A percentile compares a stretch with the other conserved stretches of the same genome.
Evolutionary conservation across 768 basidiomycete genomes (phyloP).

Genomic region (Dacryopinax primogenitus): DNA sequence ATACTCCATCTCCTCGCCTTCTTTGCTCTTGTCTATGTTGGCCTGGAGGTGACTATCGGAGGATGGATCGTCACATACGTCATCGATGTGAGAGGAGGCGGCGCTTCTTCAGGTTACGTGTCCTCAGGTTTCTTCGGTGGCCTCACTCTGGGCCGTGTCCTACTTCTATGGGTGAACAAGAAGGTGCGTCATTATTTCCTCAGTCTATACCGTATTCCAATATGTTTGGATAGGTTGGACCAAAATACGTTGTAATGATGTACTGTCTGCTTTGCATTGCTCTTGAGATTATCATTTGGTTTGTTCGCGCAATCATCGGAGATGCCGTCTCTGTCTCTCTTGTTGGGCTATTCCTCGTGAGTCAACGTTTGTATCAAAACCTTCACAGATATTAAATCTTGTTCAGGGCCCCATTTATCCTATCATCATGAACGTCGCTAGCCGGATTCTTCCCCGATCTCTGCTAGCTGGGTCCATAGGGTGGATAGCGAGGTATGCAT

Average conservation of each 20-base stretch:
- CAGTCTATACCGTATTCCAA: too few relatives aligned
- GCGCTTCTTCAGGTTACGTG: constrained; percentile 24
- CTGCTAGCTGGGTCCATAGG: constrained; percentile 45
- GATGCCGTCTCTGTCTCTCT: constrained; percentile 51
- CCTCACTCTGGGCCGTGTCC: constrained; percentile 41
- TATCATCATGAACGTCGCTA: constrained; percentile 54
- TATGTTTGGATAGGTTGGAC: not conserved
- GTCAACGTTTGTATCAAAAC: not conserved
- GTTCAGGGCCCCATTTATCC: constrained; percentile 33
- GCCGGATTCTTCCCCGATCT: constrained; percentile 55
- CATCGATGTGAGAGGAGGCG: constrained; percentile 16
- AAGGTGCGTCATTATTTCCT: too few relatives aligned
- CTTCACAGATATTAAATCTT: not conserved
- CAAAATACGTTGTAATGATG: constrained; percentile 2
- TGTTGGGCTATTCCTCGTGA: constrained; percentile 44
- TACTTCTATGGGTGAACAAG: constrained; percentile 39
- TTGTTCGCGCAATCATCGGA: constrained; percentile 49
- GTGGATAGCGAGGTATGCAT: constrained; percentile 20
- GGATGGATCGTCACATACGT: constrained; percentile 24
- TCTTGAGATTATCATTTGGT: constrained; percentile 59
- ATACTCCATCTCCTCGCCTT: constrained; percentile 25
- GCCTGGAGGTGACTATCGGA: constrained; percentile 27
- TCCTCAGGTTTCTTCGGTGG: constrained; percentile 29
- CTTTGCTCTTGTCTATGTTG: constrained; percentile 30
- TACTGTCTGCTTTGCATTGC: constrained; percentile 6